Evolutionary conservation across 306 rosid species (phyloP), one percentile per base, ranked within the genome.

Genomic region (Glycine tomentella): DNA sequence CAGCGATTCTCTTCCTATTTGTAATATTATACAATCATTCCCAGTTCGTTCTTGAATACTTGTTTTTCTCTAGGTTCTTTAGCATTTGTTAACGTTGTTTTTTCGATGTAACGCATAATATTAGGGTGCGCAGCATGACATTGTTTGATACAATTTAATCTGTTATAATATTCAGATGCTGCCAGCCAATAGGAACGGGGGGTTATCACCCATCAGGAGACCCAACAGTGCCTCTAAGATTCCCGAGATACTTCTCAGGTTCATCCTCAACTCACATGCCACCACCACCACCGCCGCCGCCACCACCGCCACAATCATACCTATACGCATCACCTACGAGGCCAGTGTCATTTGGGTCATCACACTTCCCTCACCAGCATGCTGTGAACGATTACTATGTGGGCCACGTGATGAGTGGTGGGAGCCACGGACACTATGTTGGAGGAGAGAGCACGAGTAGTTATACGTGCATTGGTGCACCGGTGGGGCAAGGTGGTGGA

Each of bases 381-480:
- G 51, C 84, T 7, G 77, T 82, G 72, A 87, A 79, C 14, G 95
- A 94, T 51, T 92, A 92, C 82, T 92, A 81, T 9, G 89, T 91
- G 11, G 98, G 97, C 0, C 98, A 91, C 15, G 97, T 90, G 7
- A 88, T 93, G 31, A 72, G 84, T 15, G 55, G 72, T 31, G 36
- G 67, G 36, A 55, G 67, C 46, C 84, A 88, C 12, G 83, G 76
- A 7, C 25, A 48, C 45, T 34, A 69, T 17, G 77, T 59, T 4
- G 82, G 62, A 68, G 73, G 73, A 68, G 73, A 50, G 79, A 72
- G 49, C 20, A 5, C 74, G 3, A 79, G 69, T 0, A 86, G 71
- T 81, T 92, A 89, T 83, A 90, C 95, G 2, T 92, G 95, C 85
- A 89, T 94, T n/a, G 97, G 97, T 9, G 98, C 98, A 68, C 98